phyloP scores from a whole-genome alignment of 345 rosid species.

The Anastatica hierochuntica region DNA sequence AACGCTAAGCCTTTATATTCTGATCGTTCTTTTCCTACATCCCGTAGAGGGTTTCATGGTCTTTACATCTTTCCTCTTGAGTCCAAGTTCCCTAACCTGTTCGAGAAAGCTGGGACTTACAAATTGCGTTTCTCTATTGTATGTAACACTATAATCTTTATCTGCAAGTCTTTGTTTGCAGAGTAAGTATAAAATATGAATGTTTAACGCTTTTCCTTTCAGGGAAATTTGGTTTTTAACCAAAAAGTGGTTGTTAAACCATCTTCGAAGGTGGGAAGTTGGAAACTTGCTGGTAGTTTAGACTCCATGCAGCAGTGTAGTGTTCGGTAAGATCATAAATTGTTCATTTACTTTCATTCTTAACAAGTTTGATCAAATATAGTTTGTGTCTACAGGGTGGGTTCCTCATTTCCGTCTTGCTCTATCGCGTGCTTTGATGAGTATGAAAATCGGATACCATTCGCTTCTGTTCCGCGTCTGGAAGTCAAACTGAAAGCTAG shows the following conservation, averaged over 20 bases:
- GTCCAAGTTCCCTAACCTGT: constrained; percentile 23
- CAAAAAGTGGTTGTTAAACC: constrained; percentile 31
- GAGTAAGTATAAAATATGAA: background rate
- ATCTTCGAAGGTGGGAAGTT: constrained; percentile 27
- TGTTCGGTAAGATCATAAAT: constrained; percentile 25
- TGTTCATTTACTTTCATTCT: background rate
- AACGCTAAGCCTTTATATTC: constrained; percentile 14
- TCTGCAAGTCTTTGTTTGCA: background rate
- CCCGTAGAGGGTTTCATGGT: constrained; percentile 34
- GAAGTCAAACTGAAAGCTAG: constrained; percentile 23
- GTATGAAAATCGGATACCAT: constrained; percentile 34
- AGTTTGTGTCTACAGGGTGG: constrained; percentile 36
- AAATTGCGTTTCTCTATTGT: constrained; percentile 39
- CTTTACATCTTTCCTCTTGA: constrained; percentile 44
- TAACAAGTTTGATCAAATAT: background rate
- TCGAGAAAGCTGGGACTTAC: constrained; percentile 41
- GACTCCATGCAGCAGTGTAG: background rate
- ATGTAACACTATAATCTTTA: constrained; percentile 9
- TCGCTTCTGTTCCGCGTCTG: constrained; percentile 31
- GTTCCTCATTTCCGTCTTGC: constrained; percentile 30
- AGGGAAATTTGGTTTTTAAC: constrained; percentile 31
- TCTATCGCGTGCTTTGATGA: constrained; percentile 40
- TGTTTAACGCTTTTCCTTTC: background rate
- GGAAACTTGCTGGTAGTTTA: constrained; percentile 29
- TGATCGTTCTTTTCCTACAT: constrained; percentile 22